A percentile compares a stretch with the other conserved stretches of the same genome.
Conservation (phyloP, 2,329 filamentous ascomycete genomes). For the Eurotiales sp. region DNA sequence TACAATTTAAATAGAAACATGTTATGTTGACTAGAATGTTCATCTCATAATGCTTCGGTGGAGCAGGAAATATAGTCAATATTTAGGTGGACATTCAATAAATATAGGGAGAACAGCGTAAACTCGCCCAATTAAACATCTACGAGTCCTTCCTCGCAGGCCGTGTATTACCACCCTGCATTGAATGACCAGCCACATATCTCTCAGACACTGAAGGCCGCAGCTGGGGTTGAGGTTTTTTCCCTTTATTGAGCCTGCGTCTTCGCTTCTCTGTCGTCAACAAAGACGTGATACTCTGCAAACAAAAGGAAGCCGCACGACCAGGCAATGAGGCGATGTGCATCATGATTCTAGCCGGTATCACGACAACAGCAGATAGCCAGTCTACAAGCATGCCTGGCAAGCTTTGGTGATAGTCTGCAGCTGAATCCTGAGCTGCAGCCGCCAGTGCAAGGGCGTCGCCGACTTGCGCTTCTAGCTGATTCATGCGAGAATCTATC, state of each 20-base stretch:
- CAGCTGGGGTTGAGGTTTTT: conserved; percentile 16
- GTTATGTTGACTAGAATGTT: background rate
- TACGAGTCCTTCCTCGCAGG: background rate
- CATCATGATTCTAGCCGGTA: conserved; percentile 33
- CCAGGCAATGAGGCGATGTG: conserved; percentile 30
- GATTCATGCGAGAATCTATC: conserved; percentile 69
- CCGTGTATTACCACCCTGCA: too few species aligned
- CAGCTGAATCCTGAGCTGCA: conserved; percentile 51
- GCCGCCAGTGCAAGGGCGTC: conserved; percentile 80
- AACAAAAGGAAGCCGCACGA: conserved; percentile 20
- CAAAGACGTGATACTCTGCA: conserved; percentile 15
- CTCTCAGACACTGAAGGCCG: background rate
- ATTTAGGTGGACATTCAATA: too few species aligned
- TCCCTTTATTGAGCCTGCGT: conserved; percentile 21
- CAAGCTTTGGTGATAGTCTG: conserved; percentile 22
- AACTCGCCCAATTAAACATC: too few species aligned
- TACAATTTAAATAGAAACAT: too few species aligned
- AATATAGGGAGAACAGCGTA: too few species aligned
- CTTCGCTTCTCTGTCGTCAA: conserved; percentile 1
- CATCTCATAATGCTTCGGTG: too few species aligned
- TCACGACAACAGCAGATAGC: conserved; percentile 30
- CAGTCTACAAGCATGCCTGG: conserved; percentile 32
- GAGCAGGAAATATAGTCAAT: too few species aligned
- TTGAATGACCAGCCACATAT: background rate
- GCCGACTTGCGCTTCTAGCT: conserved; percentile 66